Conservation (phyloP, 2,329 filamentous ascomycete genomes). For the Diaporthe caulivora region DNA sequence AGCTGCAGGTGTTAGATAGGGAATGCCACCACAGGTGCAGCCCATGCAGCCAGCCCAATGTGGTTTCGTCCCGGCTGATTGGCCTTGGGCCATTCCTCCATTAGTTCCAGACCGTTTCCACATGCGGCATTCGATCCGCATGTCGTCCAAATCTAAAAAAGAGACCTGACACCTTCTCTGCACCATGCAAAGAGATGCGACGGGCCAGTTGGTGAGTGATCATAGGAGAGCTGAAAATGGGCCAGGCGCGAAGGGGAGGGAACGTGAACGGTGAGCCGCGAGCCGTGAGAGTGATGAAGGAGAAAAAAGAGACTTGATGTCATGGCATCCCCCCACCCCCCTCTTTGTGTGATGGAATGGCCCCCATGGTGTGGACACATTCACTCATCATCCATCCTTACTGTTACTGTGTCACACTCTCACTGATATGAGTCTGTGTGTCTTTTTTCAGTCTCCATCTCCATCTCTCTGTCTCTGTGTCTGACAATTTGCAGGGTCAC, state of each 20-base stretch:
- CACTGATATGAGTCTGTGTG: slow-evolving; percentile 14
- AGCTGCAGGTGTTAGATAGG: background rate
- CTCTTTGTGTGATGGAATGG: slow-evolving; percentile 16
- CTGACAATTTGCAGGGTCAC: background rate
- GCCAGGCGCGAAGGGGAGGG: background rate
- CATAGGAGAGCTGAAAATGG: background rate
- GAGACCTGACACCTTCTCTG: background rate
- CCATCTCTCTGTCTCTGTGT: background rate
- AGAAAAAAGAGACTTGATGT: background rate
- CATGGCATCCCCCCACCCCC: background rate
- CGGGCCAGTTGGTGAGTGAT: background rate
- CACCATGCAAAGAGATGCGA: slow-evolving; percentile 4
- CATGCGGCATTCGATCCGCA: slow-evolving; percentile 26
- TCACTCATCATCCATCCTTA: background rate
- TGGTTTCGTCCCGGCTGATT: slow-evolving; percentile 17
- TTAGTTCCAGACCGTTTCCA: slow-evolving; percentile 31
- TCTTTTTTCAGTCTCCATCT: background rate
- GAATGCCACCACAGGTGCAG: slow-evolving; percentile 7
- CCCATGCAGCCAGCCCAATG: slow-evolving; percentile 20
- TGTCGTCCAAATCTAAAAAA: slow-evolving; percentile 21
- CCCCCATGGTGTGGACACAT: slow-evolving; percentile 9
- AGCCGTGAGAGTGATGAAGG: background rate
- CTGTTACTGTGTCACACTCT: background rate
- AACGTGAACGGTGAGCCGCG: background rate
- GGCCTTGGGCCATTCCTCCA: slow-evolving; percentile 24